Percentiles rank a stretch among this genome's conserved stretches.
Conservation (phyloP, 2,329 filamentous ascomycete species). For the Ceratocystis colombiana region DNA sequence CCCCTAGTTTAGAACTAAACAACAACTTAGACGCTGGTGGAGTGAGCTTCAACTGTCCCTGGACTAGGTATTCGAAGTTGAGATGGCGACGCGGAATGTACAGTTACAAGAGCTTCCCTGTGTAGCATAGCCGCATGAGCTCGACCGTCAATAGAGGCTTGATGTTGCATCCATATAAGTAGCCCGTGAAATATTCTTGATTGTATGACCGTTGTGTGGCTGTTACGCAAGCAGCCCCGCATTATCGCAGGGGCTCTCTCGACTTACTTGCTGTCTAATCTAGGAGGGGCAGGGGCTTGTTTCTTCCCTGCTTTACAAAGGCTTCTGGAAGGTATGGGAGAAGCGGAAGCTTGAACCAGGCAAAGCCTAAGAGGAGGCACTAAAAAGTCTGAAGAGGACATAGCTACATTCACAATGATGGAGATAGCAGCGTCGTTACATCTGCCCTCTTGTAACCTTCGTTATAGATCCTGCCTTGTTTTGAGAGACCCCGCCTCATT, state of each 20-base stretch:
- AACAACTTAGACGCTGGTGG: not conserved
- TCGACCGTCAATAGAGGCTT: not conserved
- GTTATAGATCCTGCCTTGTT: not conserved
- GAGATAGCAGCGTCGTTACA: too few species aligned
- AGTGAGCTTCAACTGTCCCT: not conserved
- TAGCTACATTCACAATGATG: too few species aligned
- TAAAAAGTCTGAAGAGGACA: not conserved
- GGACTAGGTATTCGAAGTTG: not conserved
- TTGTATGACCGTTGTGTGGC: not conserved
- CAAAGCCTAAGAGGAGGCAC: not conserved
- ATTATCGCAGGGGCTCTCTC: not conserved
- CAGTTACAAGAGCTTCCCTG: not conserved
- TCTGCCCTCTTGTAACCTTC: too few species aligned
- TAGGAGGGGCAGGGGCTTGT: not conserved
- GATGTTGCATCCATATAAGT: not conserved
- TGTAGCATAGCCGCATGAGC: not conserved
- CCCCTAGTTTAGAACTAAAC: not conserved
- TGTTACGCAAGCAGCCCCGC: not conserved
- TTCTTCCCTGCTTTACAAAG: not conserved
- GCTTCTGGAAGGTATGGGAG: not conserved
- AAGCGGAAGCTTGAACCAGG: not conserved
- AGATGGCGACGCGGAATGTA: not conserved
- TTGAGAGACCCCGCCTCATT: not conserved
- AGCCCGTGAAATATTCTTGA: not conserved
- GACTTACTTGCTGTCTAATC: too few species aligned